A percentile compares a stretch with the other conserved stretches of the same genome.
phyloP scores from a whole-genome alignment of 768 basidiomycete species.

The Boletus tylopilopsis region DNA sequence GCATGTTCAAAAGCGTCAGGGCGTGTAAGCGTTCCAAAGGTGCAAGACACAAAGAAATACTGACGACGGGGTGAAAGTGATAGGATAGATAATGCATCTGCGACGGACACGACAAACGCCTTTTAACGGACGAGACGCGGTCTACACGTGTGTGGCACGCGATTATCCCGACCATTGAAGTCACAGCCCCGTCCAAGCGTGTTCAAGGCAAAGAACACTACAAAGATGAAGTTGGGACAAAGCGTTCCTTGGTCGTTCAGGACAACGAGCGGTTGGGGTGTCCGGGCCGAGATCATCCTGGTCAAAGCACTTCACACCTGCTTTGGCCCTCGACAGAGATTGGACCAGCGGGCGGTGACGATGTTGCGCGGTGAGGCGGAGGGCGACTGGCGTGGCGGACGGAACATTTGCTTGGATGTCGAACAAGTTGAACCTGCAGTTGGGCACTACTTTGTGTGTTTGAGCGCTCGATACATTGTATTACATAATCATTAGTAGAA shows the following conservation, averaged over 20 bases:
- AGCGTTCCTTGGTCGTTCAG: conserved; percentile 8
- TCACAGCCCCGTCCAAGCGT: conserved; percentile 12
- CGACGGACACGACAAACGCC: conserved; percentile 17
- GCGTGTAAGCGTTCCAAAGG: background rate
- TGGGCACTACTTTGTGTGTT: too few relatives aligned
- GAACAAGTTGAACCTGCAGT: conserved; percentile 2
- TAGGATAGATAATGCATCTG: conserved; percentile 18
- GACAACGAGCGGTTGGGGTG: background rate
- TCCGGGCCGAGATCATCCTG: background rate
- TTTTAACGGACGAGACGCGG: conserved; percentile 32
- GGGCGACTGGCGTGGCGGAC: background rate
- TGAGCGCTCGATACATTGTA: background rate
- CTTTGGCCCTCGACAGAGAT: background rate
- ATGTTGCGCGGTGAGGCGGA: background rate
- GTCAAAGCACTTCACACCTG: conserved; percentile 3
- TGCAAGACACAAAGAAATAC: background rate
- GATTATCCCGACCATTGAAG: conserved; percentile 23
- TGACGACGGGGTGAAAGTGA: conserved; percentile 3
- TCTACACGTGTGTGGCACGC: conserved; percentile 32
- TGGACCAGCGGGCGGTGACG: background rate
- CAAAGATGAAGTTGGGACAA: conserved; percentile 3
- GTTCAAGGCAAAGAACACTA: conserved; percentile 1
- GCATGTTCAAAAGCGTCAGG: conserved; percentile 1
- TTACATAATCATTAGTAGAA: conserved; percentile 11
- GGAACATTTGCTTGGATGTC: background rate